Base-by-base conservation (phyloP, 2,329 filamentous ascomycete species). In the Diaporthe citrichinensis region DNA sequence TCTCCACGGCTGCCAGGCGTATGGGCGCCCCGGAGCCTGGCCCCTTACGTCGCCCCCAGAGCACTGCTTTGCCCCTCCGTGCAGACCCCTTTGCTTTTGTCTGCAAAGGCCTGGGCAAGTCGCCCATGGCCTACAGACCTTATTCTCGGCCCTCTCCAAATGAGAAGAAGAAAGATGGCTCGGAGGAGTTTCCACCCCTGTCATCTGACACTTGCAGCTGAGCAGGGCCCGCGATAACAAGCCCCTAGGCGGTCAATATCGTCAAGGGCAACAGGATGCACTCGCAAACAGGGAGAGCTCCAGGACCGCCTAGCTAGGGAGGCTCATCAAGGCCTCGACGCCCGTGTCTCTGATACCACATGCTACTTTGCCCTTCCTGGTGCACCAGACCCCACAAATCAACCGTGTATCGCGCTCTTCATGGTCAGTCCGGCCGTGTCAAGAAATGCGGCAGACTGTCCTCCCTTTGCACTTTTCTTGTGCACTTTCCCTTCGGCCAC, bases 391-490 rank as follows among this genome's bases (percentile, higher is more conserved):
- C 73, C 75, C 75, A 72, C 75, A 65, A 49, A 41, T 51, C 39
- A 57, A 72, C 39, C 61, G 73, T 72, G 71, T 69, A 75, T 72
- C 55, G 58, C 72, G 68, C 61, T 67, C 61, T 62, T 36, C 58
- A 72, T 46, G 71, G 68, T 71, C 61, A 55, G 51, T 71, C 73
- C 73, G 44, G 69, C 76, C 76, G 76, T 72, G 73, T 77, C 53
- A 71, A 77, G 73, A 73, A 75, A 77, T 77, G 76, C 67, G 41
- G 73, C 72, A 58, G 51, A 71, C 71, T 74, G 57, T 75, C 69
- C 69, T 73, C 73, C 73, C 73, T 77, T 68, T 53, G 68, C 69
- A 72, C 69, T 46, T 58, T 55, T 49, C 69, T 67, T 67, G 41
- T 51, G 28, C 49, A 69, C 36, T 44, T 55, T 51, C 57, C 73